These are phyloP conservation scores for Phyllosticta citriasiana DNA, from an alignment of 2,329 filamentous ascomycete species.

Conservation along the genomic window DNA sequence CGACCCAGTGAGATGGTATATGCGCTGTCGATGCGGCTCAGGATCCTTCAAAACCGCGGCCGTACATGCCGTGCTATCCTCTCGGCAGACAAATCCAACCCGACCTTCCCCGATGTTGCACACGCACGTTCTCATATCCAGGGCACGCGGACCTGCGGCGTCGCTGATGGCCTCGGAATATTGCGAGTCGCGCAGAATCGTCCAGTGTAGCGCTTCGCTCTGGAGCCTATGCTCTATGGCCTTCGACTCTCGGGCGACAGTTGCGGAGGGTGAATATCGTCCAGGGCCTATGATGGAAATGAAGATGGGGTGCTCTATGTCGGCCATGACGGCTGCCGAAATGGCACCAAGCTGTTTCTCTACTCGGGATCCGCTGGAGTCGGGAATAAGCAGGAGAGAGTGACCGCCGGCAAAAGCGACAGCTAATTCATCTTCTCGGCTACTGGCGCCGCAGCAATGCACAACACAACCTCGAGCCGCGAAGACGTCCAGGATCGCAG, in stretches of 20 bases:
- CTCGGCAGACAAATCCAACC: constrained; percentile 1
- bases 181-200: constrained; percentile 6
- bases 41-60: neutral
- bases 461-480: neutral
- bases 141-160: neutral
- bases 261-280: neutral
- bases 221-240: constrained; percentile 3
- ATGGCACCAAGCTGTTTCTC: constrained; percentile 2
- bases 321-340: neutral
- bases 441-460: constrained; percentile 1
- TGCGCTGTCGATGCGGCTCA: neutral
- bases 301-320: constrained; percentile 2
- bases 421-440: neutral
- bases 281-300: constrained; percentile 4
- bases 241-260: constrained; percentile 5
- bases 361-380: neutral
- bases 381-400: constrained; percentile 5
- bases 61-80: constrained; percentile 2
- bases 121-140: neutral
- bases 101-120: constrained; percentile 1
- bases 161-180: constrained; percentile 6
- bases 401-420: constrained; percentile 2
- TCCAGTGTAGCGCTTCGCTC: neutral
- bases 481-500: neutral
- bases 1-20: constrained; percentile 4